Base-by-base conservation (phyloP, 371 early-diverging fungal genomes). In the Umbelopsis sp. region DNA sequence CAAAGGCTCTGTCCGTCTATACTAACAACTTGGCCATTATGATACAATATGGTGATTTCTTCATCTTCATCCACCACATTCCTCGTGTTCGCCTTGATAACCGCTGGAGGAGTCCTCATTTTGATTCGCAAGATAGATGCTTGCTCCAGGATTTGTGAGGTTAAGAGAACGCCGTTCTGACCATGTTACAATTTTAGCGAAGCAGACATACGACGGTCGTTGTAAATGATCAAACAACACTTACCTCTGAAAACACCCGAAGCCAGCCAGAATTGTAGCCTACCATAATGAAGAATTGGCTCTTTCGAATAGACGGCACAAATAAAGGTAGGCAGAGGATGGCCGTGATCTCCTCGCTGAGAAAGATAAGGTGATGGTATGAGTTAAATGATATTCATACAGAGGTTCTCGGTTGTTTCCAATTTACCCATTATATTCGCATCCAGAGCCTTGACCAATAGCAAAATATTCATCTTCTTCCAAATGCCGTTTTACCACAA, bases 211-310 rank as follows among this genome's bases (percentile, higher is more conserved):
- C 4, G 35, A 20, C 4, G 35, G 57, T 12, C 22, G 32, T 50
- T 37, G 22, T 1, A 4, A 9, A 25, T 10, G 25, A 37, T 25
- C 68, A 25, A 14, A 14, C 44, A 22, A 18, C 12, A 22, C 50
- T 68, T 79, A 84, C 88, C 65, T 86, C 83, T 69, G 86, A 83
- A 72, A 86, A 88, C n/a, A 88, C 81, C 25, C 86, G 75, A 51
- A 88, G 74, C 87, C 87, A 86, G 1, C 88, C 88, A 25, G 87
- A 82, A 46, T 76, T 84, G 71, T 88, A 88, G 24, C 88, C 88
- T 63, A 84, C 77, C 72, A 88, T 85, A 18, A 86, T 73, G 67
- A 84, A 88, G 24, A 85, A 79, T 68, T 86, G 84, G 53, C 88
- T 88, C 74, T 78, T 79, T 35, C 81, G 72, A 32, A 84, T 82